phyloP scores from a whole-genome alignment of 1,284 basidiomycete species.

The Hymenochaete sp. region DNA sequence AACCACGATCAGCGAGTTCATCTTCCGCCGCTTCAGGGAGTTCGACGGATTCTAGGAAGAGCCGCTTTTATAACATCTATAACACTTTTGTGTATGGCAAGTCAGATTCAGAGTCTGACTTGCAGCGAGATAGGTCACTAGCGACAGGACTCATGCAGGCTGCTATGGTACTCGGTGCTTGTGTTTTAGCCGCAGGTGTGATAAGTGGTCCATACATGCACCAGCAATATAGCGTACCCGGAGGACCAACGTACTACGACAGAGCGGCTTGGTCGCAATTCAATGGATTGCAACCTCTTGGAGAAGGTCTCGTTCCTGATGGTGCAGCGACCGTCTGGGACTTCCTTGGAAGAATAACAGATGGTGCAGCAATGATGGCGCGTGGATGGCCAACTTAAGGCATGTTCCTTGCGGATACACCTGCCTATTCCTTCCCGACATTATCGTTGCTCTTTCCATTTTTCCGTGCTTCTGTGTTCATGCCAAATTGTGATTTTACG shows the following conservation, averaged over 20 bases:
- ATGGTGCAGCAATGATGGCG: slow-evolving; percentile 62
- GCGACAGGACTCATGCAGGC: slow-evolving; percentile 31
- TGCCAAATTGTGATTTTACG: background rate
- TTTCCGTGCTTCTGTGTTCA: background rate
- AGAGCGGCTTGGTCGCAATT: slow-evolving; percentile 71
- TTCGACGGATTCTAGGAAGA: slow-evolving; percentile 25
- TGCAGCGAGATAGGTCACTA: slow-evolving; percentile 23
- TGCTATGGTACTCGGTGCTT: slow-evolving; percentile 46
- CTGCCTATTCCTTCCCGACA: no score
- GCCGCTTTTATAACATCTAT: slow-evolving; percentile 73
- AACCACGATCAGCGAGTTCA: slow-evolving; percentile 18
- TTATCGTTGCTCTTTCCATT: background rate
- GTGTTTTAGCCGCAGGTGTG: slow-evolving; percentile 39
- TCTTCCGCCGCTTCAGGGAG: slow-evolving; percentile 8
- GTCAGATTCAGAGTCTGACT: slow-evolving; percentile 22
- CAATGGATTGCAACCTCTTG: slow-evolving; percentile 57
- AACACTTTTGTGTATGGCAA: slow-evolving; percentile 68
- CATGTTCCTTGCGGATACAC: background rate
- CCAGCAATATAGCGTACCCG: slow-evolving; percentile 51
- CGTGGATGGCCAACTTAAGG: slow-evolving; percentile 60
- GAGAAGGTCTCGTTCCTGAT: slow-evolving; percentile 52
- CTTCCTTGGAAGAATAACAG: slow-evolving; percentile 52
- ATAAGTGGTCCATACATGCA: slow-evolving; percentile 49
- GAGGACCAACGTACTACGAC: slow-evolving; percentile 65
- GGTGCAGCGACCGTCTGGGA: slow-evolving; percentile 49